These are phyloP conservation scores for Sechiopsis laciniata DNA, from an alignment of 306 rosid species.

Conservation along the genomic window DNA sequence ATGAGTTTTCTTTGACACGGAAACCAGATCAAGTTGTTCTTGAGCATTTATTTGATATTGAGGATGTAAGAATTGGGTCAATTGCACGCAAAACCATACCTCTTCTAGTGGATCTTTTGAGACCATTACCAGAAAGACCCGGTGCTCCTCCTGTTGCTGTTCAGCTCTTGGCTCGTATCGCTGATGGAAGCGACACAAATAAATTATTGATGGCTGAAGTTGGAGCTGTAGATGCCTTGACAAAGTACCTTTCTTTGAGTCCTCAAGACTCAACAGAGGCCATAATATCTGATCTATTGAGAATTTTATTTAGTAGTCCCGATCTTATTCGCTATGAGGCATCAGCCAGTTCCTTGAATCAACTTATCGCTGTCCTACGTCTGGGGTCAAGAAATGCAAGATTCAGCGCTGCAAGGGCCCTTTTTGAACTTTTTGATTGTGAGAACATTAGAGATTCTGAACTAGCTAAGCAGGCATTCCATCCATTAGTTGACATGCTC, in stretches of 20 bases:
- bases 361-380: conserved; percentile 89
- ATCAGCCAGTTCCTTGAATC: conserved; percentile 70
- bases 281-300: conserved; percentile 64
- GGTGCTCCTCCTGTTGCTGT: conserved; percentile 90
- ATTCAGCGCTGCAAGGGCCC: conserved; percentile 85
- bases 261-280: conserved; percentile 95
- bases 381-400: conserved; percentile 95
- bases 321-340: conserved; percentile 81
- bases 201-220: conserved; percentile 88
- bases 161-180: conserved; percentile 72
- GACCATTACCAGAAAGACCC: conserved; percentile 92
- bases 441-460: conserved; percentile 67
- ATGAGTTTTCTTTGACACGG: conserved; percentile 66
- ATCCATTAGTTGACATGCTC: conserved; percentile 90
- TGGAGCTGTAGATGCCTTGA: conserved; percentile 90
- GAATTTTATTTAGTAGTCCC: conserved; percentile 74
- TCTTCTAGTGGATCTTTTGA: conserved; percentile 86
- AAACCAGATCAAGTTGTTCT: conserved; percentile 89
- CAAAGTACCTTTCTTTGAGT: conserved; percentile 90
- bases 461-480: conserved; percentile 73
- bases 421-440: conserved; percentile 66
- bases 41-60: conserved; percentile 74
- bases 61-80: conserved; percentile 80
- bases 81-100: conserved; percentile 83
- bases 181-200: conserved; percentile 51